Evolutionary conservation across 345 rosid species (phyloP).

Genomic region (Syzygium oleosum): DNA sequence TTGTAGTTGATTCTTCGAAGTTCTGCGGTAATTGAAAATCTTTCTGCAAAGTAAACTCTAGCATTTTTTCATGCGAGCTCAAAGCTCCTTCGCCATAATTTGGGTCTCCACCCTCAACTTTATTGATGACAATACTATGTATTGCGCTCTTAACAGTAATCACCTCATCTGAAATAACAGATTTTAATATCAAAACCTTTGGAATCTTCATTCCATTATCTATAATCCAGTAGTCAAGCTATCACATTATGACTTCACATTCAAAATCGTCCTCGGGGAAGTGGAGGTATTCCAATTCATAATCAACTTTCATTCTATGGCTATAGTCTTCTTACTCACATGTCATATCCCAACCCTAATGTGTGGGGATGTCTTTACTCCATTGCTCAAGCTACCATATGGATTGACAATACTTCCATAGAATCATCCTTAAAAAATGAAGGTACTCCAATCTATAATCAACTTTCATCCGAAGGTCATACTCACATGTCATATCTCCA

Average conservation of each 20-base stretch:
- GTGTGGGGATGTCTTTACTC: not conserved
- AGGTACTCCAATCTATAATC: not conserved
- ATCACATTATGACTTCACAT: not conserved
- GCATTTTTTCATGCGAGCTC: not conserved
- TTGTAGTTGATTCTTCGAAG: not conserved
- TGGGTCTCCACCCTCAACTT: not conserved
- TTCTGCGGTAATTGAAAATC: not conserved
- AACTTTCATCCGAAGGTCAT: not conserved
- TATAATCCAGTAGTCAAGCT: not conserved
- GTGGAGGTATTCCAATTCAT: not conserved
- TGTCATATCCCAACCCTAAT: not conserved
- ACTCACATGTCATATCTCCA: not conserved
- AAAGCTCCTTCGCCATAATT: not conserved
- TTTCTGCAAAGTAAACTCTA: not conserved
- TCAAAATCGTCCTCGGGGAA: too few species aligned
- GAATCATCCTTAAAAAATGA: not conserved
- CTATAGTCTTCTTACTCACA: not conserved
- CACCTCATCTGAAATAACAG: not conserved
- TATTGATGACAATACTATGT: not conserved
- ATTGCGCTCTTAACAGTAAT: not conserved
- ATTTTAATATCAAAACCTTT: not conserved
- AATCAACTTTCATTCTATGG: not conserved
- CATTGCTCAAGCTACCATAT: not conserved
- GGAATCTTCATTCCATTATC: not conserved
- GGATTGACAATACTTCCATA: not conserved